phyloP scores from a whole-genome alignment of 2,329 filamentous ascomycete species.

The Drechslerella dactyloides region DNA sequence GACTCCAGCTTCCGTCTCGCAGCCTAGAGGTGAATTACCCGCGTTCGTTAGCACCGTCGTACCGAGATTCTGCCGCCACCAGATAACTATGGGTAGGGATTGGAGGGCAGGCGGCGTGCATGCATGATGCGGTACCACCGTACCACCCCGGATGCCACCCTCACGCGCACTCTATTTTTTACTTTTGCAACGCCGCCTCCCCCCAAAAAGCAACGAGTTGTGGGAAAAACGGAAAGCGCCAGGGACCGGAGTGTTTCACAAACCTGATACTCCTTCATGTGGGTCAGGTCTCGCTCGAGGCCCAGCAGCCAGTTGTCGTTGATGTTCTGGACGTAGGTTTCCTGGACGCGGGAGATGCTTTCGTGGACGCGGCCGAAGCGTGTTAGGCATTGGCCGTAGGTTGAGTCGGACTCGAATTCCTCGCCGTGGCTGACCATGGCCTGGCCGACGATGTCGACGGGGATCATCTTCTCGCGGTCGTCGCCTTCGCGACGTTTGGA shows the following conservation, averaged over 20 bases:
- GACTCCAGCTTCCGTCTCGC: slow-evolving; percentile 93
- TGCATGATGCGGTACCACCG: not conserved
- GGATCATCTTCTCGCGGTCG: slow-evolving; percentile 84
- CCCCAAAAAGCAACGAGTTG: not conserved
- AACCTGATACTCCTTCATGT: slow-evolving; percentile 98
- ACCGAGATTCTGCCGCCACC: slow-evolving; percentile 12
- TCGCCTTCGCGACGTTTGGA: slow-evolving; percentile 83
- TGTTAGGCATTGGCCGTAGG: slow-evolving; percentile 85
- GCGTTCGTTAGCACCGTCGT: slow-evolving; percentile 51
- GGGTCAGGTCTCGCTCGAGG: slow-evolving; percentile 83
- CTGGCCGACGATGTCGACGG: slow-evolving; percentile 78
- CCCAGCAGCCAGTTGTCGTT: slow-evolving; percentile 87
- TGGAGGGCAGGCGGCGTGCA: slow-evolving; percentile 14
- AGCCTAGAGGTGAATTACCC: slow-evolving; percentile 60
- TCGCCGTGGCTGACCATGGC: slow-evolving; percentile 89
- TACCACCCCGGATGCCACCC: not conserved
- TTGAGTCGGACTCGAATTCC: slow-evolving; percentile 87
- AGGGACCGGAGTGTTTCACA: slow-evolving; percentile 54
- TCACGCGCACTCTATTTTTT: not conserved
- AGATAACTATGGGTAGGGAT: slow-evolving; percentile 35
- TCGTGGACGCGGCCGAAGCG: slow-evolving; percentile 88
- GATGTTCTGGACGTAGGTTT: slow-evolving; percentile 77
- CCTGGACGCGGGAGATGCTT: slow-evolving; percentile 82
- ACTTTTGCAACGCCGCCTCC: not conserved
- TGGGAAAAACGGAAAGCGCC: not conserved